These are phyloP conservation scores for Chlamydomonas sphaeroides DNA, from an alignment of 139 green algal genomes.

Conservation along the genomic window DNA sequence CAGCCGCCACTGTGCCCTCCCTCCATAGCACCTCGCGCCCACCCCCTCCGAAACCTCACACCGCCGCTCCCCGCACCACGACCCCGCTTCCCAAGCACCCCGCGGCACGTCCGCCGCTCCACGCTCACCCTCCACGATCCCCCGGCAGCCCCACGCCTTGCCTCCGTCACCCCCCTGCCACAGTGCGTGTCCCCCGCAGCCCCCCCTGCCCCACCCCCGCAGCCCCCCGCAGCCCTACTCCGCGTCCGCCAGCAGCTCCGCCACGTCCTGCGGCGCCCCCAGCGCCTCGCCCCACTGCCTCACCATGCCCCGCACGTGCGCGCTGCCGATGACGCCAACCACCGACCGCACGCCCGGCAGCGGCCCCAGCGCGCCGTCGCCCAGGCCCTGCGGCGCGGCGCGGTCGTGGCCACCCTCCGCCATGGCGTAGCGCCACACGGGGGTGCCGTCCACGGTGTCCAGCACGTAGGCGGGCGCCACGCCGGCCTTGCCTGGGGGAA, in stretches of 20 bases:
- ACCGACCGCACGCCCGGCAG: constrained; percentile 52
- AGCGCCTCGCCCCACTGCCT: constrained; percentile 57
- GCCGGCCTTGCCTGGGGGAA: constrained; percentile 1
- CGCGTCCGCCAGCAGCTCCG: constrained; percentile 34
- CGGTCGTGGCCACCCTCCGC: constrained; percentile 47
- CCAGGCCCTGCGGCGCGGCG: constrained; percentile 62
- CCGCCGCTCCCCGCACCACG: too few relatives aligned
- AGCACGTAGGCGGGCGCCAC: constrained; percentile 65
- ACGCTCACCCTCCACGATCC: too few relatives aligned
- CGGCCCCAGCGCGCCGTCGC: constrained; percentile 66
- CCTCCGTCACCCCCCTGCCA: too few relatives aligned
- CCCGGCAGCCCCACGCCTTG: too few relatives aligned
- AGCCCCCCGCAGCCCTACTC: too few relatives aligned
- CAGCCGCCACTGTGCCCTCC: too few relatives aligned
- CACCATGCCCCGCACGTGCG: constrained; percentile 86
- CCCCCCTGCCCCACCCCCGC: too few relatives aligned
- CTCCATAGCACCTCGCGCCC: too few relatives aligned
- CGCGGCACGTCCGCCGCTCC: too few relatives aligned
- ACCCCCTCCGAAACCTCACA: too few relatives aligned
- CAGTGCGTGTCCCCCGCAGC: too few relatives aligned
- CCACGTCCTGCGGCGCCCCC: constrained; percentile 19
- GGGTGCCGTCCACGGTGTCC: constrained; percentile 48
- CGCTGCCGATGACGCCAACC: constrained; percentile 87
- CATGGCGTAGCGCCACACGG: constrained; percentile 78
- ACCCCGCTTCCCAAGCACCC: too few relatives aligned